Evolutionary conservation across 352 stramenopile species (phyloP).

Genomic region (Pythium aristosporum): DNA sequence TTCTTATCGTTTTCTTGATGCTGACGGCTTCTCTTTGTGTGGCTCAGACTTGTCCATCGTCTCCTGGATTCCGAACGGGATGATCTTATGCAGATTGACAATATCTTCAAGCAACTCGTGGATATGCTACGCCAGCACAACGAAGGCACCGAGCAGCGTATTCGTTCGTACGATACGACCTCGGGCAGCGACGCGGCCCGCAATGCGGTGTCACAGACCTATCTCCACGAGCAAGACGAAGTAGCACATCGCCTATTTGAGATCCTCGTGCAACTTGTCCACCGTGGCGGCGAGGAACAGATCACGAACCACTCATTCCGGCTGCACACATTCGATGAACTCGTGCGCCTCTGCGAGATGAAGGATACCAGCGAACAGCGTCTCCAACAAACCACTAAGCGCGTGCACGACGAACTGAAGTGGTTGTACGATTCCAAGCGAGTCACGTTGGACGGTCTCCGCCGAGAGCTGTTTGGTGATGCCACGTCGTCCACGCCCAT

Average conservation of each 20-base stretch:
- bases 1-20: not conserved
- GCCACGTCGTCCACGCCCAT: slow-evolving; percentile 24
- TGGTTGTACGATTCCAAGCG: slow-evolving; percentile 26
- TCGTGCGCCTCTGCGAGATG: slow-evolving; percentile 24
- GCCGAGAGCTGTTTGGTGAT: slow-evolving; percentile 29
- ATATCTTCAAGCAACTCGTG: slow-evolving; percentile 23
- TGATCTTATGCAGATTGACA: slow-evolving; percentile 27
- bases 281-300: not conserved
- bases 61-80: slow-evolving; percentile 35
- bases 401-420: slow-evolving; percentile 23
- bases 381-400: slow-evolving; percentile 3
- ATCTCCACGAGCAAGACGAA: slow-evolving; percentile 25
- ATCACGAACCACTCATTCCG: not conserved
- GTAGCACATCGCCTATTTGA: slow-evolving; percentile 23
- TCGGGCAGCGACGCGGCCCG: slow-evolving; percentile 8
- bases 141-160: slow-evolving; percentile 13
- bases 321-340: slow-evolving; percentile 32
- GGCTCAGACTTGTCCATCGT: slow-evolving; percentile 30
- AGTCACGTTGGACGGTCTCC: slow-evolving; percentile 19
- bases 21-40: not conserved
- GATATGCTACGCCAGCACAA: slow-evolving; percentile 9
- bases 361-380: slow-evolving; percentile 19
- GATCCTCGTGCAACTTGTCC: slow-evolving; percentile 14
- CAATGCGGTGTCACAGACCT: slow-evolving; percentile 19
- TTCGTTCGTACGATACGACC: slow-evolving; percentile 13